Percentiles rank a stretch among this genome's conserved stretches.
phyloP scores from a whole-genome alignment of 2,329 filamentous ascomycete genomes.

The Fusarium sp. region DNA sequence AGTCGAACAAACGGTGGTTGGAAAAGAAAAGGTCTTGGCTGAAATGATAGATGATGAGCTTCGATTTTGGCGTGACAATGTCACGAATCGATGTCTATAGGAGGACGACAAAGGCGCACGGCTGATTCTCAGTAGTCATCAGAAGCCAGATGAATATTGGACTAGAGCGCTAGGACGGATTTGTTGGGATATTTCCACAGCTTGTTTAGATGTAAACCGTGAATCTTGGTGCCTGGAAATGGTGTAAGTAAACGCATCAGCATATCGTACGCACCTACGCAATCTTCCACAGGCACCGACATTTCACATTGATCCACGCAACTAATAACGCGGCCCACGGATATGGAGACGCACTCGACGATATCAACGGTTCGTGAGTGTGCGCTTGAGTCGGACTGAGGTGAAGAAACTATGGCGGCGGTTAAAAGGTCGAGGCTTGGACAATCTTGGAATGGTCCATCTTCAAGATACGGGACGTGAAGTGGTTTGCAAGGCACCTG shows the following conservation, averaged over 20 bases:
- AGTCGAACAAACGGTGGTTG: constrained; percentile 5
- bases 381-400: not conserved
- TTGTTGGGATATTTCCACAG: not conserved
- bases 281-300: constrained; percentile 18
- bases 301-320: constrained; percentile 17
- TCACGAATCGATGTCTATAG: constrained; percentile 9
- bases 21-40: not conserved
- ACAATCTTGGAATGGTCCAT: constrained; percentile 38
- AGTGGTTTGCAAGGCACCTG: constrained; percentile 26
- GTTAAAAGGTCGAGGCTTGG: constrained; percentile 34
- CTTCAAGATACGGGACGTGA: constrained; percentile 25
- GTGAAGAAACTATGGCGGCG: constrained; percentile 20
- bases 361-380: constrained; percentile 1
- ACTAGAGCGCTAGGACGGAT: not conserved
- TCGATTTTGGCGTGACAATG: constrained; percentile 9
- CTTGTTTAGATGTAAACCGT: not conserved
- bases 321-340: constrained; percentile 14
- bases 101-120: not conserved
- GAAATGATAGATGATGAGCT: constrained; percentile 12
- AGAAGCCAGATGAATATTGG: not conserved
- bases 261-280: not conserved
- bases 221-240: constrained; percentile 23
- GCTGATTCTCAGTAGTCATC: not conserved
- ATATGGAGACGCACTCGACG: not conserved
- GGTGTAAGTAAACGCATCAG: constrained; percentile 25